Percentiles rank a stretch among this genome's conserved stretches.
Evolutionary conservation across 371 early-diverging fungal genomes (phyloP).

Genomic region (Zopfochytrium polystomum): DNA sequence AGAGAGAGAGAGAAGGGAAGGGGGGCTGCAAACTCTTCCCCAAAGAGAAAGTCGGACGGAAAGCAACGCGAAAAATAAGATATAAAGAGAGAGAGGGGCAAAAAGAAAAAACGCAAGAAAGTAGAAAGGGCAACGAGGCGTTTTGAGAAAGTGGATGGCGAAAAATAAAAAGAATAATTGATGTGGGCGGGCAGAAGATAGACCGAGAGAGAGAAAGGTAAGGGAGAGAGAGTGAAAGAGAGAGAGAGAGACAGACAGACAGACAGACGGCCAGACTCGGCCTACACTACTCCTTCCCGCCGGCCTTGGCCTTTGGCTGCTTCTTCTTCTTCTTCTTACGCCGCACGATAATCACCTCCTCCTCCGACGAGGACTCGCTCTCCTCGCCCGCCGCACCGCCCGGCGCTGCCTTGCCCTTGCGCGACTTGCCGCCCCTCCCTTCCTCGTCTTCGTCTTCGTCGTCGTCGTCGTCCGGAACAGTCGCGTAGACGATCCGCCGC

Average conservation of each 20-base stretch:
- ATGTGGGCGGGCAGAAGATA: not conserved
- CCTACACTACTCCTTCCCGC: not conserved
- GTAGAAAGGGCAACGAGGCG: not conserved
- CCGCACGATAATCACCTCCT: constrained; percentile 14
- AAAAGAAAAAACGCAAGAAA: not conserved
- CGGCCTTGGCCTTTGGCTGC: not conserved
- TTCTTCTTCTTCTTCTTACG: constrained; percentile 17
- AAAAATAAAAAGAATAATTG: not conserved
- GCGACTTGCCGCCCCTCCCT: constrained; percentile 3
- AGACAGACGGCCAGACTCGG: not conserved
- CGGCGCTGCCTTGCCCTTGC: constrained; percentile 3
- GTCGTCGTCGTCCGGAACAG: not conserved
- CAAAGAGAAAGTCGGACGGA: too few relatives aligned
- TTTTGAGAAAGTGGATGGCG: not conserved
- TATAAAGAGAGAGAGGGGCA: not conserved
- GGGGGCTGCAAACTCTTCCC: too few relatives aligned
- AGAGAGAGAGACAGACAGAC: too few relatives aligned
- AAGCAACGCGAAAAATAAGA: not conserved
- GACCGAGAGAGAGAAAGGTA: not conserved
- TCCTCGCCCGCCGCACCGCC: not conserved
- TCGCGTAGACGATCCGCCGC: constrained; percentile 1
- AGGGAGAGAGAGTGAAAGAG: not conserved
- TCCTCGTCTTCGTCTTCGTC: not conserved
- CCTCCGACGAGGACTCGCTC: constrained; percentile 5
- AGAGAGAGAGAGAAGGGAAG: too few relatives aligned